Percentiles rank a stretch among this genome's conserved stretches.
phyloP scores from a whole-genome alignment of 2,329 filamentous ascomycete species.

The Byssothecium circinans region DNA sequence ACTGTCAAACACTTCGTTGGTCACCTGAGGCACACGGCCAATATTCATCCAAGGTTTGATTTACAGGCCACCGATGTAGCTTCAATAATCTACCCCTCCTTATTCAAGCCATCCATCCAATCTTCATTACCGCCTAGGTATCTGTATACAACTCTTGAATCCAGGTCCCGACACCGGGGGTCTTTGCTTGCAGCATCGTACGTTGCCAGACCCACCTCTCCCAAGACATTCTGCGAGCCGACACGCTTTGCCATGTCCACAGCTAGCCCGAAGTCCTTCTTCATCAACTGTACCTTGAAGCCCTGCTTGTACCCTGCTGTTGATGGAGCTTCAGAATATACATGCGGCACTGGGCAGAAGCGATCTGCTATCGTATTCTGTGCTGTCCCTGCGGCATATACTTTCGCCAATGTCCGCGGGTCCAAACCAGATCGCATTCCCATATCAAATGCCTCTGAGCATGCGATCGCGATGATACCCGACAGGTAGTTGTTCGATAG shows the following conservation, averaged over 20 bases:
- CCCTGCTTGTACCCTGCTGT: conserved; percentile 56
- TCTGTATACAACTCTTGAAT: conserved; percentile 61
- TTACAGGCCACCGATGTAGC: too few relatives aligned
- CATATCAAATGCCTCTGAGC: conserved; percentile 62
- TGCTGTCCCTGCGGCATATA: conserved; percentile 56
- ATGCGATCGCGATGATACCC: conserved; percentile 61
- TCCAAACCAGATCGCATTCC: conserved; percentile 61
- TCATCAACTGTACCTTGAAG: conserved; percentile 63
- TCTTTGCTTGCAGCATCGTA: conserved; percentile 58
- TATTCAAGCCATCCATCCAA: conserved; percentile 41
- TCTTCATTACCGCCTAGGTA: conserved; percentile 58
- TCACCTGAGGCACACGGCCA: too few relatives aligned
- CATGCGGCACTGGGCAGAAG: conserved; percentile 56
- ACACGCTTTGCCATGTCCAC: conserved; percentile 58
- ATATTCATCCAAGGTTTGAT: too few relatives aligned
- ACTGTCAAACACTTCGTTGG: too few relatives aligned
- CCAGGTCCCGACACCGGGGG: conserved; percentile 54
- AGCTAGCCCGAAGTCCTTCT: conserved; percentile 60
- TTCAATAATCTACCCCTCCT: not conserved
- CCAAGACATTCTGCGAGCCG: conserved; percentile 54
- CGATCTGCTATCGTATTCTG: conserved; percentile 56
- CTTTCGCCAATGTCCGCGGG: conserved; percentile 54
- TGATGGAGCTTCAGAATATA: conserved; percentile 52
- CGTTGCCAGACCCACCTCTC: conserved; percentile 52
- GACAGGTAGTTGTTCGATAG: conserved; percentile 64